Evolutionary conservation across 768 basidiomycete genomes (phyloP).

Genomic region (Agrocybe pediades): DNA sequence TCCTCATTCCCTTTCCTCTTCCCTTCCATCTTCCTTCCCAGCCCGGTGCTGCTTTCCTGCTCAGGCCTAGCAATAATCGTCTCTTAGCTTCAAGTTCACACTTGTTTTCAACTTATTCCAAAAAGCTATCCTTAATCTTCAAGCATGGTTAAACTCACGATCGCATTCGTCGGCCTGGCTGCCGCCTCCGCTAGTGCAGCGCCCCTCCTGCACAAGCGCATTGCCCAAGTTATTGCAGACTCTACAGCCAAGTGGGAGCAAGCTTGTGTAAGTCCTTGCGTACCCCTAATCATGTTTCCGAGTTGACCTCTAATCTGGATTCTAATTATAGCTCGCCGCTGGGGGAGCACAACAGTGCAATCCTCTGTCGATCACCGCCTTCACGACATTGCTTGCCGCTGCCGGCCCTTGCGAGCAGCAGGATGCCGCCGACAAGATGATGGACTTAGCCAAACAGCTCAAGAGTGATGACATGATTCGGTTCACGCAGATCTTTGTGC

Average conservation of each 20-base stretch:
- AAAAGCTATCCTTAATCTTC: slow-evolving; percentile 6
- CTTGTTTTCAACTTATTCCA: slow-evolving; percentile 14
- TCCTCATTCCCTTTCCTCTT: slow-evolving; percentile 6
- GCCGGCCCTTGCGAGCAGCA: slow-evolving; percentile 58
- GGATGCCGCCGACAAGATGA: slow-evolving; percentile 53
- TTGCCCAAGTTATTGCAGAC: slow-evolving; percentile 48
- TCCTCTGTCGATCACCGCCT: slow-evolving; percentile 53
- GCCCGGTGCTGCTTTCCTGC: slow-evolving; percentile 30
- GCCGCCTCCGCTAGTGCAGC: slow-evolving; percentile 33
- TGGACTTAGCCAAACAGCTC: slow-evolving; percentile 45
- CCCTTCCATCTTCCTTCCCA: slow-evolving; percentile 17
- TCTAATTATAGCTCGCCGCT: slow-evolving; percentile 43
- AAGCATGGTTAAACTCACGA: slow-evolving; percentile 27
- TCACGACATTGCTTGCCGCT: slow-evolving; percentile 60
- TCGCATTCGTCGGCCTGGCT: slow-evolving; percentile 30
- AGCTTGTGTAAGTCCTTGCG: slow-evolving; percentile 47
- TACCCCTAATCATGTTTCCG: background rate
- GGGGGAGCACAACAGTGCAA: slow-evolving; percentile 63
- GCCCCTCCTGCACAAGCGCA: slow-evolving; percentile 41
- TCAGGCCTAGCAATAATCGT: slow-evolving; percentile 15
- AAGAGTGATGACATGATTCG: slow-evolving; percentile 45
- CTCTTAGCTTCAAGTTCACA: slow-evolving; percentile 14
- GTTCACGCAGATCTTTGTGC: slow-evolving; percentile 48
- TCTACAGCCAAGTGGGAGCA: slow-evolving; percentile 51
- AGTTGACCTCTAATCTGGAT: slow-evolving; percentile 1